Conservation (phyloP, 2,329 filamentous ascomycete genomes). For the Sporothrix mexicana region DNA sequence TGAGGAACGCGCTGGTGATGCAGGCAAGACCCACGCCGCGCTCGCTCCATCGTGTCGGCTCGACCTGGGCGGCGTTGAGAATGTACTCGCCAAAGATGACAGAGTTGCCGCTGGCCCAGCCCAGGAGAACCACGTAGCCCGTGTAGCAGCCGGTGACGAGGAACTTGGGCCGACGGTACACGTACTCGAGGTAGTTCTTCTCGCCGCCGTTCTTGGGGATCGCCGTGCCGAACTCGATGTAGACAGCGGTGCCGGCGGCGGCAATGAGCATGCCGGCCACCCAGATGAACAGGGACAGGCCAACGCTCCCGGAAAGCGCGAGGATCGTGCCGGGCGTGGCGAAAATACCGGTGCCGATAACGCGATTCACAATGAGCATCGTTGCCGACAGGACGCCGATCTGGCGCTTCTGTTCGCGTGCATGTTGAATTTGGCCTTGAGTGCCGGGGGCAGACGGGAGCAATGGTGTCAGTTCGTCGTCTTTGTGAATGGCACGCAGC, state of each 20-base stretch:
- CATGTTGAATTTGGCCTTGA: constrained; percentile 47
- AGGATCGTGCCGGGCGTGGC: constrained; percentile 66
- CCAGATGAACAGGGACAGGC: constrained; percentile 68
- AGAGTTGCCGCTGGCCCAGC: constrained; percentile 70
- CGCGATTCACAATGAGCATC: constrained; percentile 68
- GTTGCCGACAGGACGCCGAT: constrained; percentile 62
- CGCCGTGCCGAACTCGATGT: constrained; percentile 69
- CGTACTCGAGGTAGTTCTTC: constrained; percentile 71
- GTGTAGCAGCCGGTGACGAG: constrained; percentile 66
- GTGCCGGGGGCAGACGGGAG: neutral
- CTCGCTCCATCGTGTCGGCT: constrained; percentile 71
- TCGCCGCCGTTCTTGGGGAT: constrained; percentile 69
- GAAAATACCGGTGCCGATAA: constrained; percentile 72
- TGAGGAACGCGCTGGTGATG: constrained; percentile 67
- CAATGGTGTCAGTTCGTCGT: constrained; percentile 18
- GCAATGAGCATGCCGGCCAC: constrained; percentile 67
- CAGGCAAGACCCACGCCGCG: constrained; percentile 69
- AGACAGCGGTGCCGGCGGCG: constrained; percentile 66
- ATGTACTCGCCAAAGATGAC: constrained; percentile 75
- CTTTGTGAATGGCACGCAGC: neutral
- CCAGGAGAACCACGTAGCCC: constrained; percentile 66
- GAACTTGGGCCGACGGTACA: constrained; percentile 65
- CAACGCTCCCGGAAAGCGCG: constrained; percentile 63
- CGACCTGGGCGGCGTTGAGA: constrained; percentile 66
- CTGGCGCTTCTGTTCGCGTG: constrained; percentile 57